Base-by-base conservation (phyloP, 768 basidiomycete genomes). In the Strobilomyces confusus region DNA sequence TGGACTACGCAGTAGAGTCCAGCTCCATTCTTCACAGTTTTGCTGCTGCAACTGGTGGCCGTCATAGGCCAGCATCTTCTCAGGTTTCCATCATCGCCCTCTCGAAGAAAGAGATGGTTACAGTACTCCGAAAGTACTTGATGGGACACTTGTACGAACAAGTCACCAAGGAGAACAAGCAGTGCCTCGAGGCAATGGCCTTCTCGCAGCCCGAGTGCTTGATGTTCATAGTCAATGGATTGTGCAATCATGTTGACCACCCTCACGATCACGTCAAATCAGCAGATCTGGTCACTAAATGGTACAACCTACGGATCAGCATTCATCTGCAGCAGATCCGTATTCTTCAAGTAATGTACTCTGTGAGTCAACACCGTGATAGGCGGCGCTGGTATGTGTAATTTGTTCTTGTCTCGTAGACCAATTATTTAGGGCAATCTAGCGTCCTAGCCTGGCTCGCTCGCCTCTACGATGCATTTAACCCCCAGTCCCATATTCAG, bases 261-360 rank as follows among this genome's bases (percentile, higher is more conserved):
- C 62, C 62, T 4, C 64, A 69, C 32, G 67, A 72, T 12, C 80
- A 81, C 51, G 47, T 71, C 29, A 43, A 45, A 15, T 17, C 61
- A 0, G 42, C 67, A 2, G 57, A 68, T n/a, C 51, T 68, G 45
- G 64, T 61, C 33, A 26, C 62, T 2, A 58, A 57, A n/a, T 70
- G 68, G 59, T 82, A 75, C 46, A 77, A 78, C 37, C 20, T 59
- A 19, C 74, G 75, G 13, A 62, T 82, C 9, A 65, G 73, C 4
- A 62, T 79, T 30, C 75, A 80, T 57, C 52, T 84, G 1, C 74
- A 75, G 42, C 79, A 82, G 44, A 75, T 84, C 2, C 57, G 72
- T 43, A 79, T 83, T 17, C 69, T 77, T 40, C 72, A 79, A 29
- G 57, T 55, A 11, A 58, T 62, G 57, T 64, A 64, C 19, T 66